Base-by-base conservation (phyloP, 192 early-diverging fungal species). In the Dispira simplex region DNA sequence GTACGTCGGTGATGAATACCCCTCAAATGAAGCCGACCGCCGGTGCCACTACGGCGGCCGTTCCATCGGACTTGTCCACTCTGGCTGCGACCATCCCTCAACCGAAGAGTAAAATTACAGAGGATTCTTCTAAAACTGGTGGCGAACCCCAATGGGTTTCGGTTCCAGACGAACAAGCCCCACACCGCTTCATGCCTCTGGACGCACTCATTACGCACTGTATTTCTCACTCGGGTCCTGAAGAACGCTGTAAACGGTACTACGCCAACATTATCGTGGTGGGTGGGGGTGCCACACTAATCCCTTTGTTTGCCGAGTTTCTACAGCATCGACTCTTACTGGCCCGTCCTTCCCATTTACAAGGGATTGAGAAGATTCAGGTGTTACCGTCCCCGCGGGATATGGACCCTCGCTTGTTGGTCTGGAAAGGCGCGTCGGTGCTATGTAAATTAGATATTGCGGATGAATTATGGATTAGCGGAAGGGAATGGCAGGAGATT, bases 371-470 rank as follows among this genome's bases (percentile, higher is more conserved):
- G 16, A 64, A 68, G 32, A 66, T 56, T 4, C 84, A 88, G 28
- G 79, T 92, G 0, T 67, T 92, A 45, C 82, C 86, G 11, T 81
- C 86, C 11, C 90, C 92, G 1, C 72, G 90, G 12, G 91, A 95
- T 52, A 74, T 95, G 28, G 91, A 95, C 56, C 85, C 90, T 2
- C 72, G 86, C 9, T 71, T 93, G 55, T 66, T 95, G 57, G 86
- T 81, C 1, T 95, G 92, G 92, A 95, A 93, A 67, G 92, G 92
- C 18, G 90, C 78, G 0, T 81, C 85, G 3, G 89, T 94, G 13
- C 70, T 91, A 64, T 77, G 81, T 53, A 80, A 88, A 52, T 73
- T 92, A 28, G 92, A 94, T 20, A 81, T 76, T 53, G 79, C 85
- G 4, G 82, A 77, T 47, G 90, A 94, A 20, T 71, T 90, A 77